Evolutionary conservation across 148 eudicot species (phyloP).

Genomic region (Nyssa sinensis): DNA sequence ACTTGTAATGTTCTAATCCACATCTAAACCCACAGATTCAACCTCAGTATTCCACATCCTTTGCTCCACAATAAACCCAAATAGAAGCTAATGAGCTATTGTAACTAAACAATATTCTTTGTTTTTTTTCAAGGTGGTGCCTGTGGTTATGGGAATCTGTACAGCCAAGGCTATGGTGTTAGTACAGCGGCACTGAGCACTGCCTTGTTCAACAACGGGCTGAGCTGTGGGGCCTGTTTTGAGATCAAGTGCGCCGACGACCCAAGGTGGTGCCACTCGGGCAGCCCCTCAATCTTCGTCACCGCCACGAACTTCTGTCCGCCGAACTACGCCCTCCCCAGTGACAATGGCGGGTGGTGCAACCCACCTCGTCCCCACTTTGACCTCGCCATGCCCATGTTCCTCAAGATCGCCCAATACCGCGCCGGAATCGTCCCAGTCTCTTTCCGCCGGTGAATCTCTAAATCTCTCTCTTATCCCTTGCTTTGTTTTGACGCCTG

Average conservation of each 20-base stretch:
- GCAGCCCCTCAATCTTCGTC: slow-evolving; percentile 32
- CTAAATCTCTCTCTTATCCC: neutral
- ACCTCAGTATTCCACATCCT: neutral
- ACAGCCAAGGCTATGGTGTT: slow-evolving; percentile 30
- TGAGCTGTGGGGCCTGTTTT: slow-evolving; percentile 43
- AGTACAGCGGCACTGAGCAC: slow-evolving; percentile 33
- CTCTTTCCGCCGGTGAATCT: slow-evolving; percentile 24
- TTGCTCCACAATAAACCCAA: neutral
- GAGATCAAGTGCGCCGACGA: slow-evolving; percentile 30
- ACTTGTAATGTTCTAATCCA: neutral
- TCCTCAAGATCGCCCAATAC: slow-evolving; percentile 30
- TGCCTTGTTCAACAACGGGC: slow-evolving; percentile 39
- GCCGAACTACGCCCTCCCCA: slow-evolving; percentile 39
- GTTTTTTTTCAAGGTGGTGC: slow-evolving; percentile 26
- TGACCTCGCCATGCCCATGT: slow-evolving; percentile 44
- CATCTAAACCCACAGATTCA: neutral
- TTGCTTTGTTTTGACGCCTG: neutral
- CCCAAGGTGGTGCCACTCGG: slow-evolving; percentile 32
- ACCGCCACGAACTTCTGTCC: slow-evolving; percentile 46
- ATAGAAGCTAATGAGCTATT: neutral
- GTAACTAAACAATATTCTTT: neutral
- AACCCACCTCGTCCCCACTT: slow-evolving; percentile 42
- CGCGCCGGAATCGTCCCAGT: slow-evolving; percentile 31
- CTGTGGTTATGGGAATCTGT: slow-evolving; percentile 27
- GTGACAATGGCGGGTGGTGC: slow-evolving; percentile 47